Evolutionary conservation across 257 asterid species (phyloP), one percentile per base, ranked within the genome.

Genomic region (Mentha longifolia): DNA sequence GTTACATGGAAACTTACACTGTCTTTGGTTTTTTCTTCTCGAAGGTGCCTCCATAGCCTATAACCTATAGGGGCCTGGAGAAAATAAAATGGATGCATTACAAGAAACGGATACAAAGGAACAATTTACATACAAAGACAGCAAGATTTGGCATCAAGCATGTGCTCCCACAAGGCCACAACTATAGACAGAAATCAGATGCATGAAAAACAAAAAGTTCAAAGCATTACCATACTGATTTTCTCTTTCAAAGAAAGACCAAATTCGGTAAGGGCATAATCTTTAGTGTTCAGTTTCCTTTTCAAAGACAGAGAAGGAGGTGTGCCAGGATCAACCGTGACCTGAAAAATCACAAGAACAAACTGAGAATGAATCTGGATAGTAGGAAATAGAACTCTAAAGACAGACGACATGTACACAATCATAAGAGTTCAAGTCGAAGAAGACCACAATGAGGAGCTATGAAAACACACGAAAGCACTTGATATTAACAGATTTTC

Each of bases 221-320:
- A n/a, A 56, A 19, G 47, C 31, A 66, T 42, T 94, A 95, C 99
- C 99, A 95, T 3, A 45, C 81, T 58, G 65, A 95, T 73, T 52
- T 37, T 81, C 80, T 95, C 98, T 86, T 75, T 92, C 74, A 92
- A 58, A 65, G 77, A 78, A 73, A 89, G 85, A 56, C 73, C 74
- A 68, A 95, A 92, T 85, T 83, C 87, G 45, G 88, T 82, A 58
- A 95, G 95, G 72, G 70, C 61, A 69, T 67, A 82, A 33, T 85
- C 92, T 54, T 83, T 83, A n/a, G 74, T 69, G 66, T 82, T 82
- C 11, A 95, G 79, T 75, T 82, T 87, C 51, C 98, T 87, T 77
- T 83, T 85, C 97, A 95, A 92, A 49, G 97, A 82, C 75, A 95
- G 88, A 71, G 94, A 81, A 55, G 97, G 95, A 82, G 89, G 94